Base-by-base conservation (phyloP, 1,284 basidiomycete species). In the Phlebopus sp. region DNA sequence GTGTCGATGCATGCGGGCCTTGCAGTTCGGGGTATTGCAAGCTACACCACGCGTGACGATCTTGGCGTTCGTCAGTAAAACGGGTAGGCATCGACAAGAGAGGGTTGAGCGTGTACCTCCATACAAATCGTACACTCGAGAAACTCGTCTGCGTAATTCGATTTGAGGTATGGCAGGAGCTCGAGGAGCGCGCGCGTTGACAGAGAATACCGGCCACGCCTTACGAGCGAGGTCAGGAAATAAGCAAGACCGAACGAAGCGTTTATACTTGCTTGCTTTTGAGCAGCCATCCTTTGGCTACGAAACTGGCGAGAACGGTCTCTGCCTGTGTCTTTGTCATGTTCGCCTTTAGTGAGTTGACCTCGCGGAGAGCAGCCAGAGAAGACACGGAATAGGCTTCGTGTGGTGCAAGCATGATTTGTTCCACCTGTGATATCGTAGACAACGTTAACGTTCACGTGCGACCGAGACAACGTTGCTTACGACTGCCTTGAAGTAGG, bases 401-500 rank as follows among this genome's bases (percentile, higher is more conserved):
- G 36, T 78, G 76, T 7, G 84, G 81, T 8, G 91, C 86, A 11
- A 86, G 75, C 77, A 93, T 87, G 59, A 95, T 93, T 69, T 88
- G 86, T 59, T 93, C 88, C 36, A 95, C 76, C 91, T 94, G 56
- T 21, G 15, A n/a, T 37, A 37, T 29, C 37, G 23, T 5, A 27
- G 23, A 50, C 40, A 50, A 51, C 44, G 18, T n/a, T 15, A 7
- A 4, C 5, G 6, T 42, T 43, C 23, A 30, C 5, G 17, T 10
- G 34, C 37, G 38, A 15, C 40, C 4, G 17, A 29, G 27, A 29
- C 31, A 42, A 37, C n/a, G 52, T 41, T 46, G 68, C 83, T 54
- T 60, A 90, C 91, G 48, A 92, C 71, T 2, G 81, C 81, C 68
- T 86, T 90, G 74, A 92, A 92, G 67, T 81, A 92, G 0, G 82